Percentiles rank a stretch among this genome's conserved stretches.
phyloP scores from a whole-genome alignment of 2,329 filamentous ascomycete species.

The Achaetomium macrosporum region DNA sequence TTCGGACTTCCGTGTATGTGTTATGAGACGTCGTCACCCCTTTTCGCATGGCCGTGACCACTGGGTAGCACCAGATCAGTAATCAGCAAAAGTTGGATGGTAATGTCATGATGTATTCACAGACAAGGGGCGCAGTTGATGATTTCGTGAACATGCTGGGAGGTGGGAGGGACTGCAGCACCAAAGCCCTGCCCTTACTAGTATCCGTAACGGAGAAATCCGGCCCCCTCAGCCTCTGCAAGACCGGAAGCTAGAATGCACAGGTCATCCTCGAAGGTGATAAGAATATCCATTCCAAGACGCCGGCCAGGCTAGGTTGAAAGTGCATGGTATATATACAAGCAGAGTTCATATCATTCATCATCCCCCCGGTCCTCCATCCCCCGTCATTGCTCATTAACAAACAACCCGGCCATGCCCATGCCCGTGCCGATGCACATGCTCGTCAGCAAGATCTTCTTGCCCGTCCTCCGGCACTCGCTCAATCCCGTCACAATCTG shows the following conservation, averaged over 20 bases:
- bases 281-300: background rate
- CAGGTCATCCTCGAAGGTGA: no score
- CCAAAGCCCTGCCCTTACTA: background rate
- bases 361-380: background rate
- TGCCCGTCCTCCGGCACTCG: conserved; percentile 75
- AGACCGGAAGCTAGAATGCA: no score
- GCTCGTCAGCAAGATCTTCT: conserved; percentile 85
- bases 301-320: background rate
- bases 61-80: conserved; percentile 2
- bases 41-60: background rate
- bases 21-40: background rate
- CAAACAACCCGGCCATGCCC: conserved; percentile 62
- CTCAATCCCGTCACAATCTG: conserved; percentile 88
- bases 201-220: no score
- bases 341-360: background rate
- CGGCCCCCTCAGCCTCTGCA: no score
- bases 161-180: background rate
- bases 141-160: background rate
- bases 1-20: background rate
- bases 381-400: conserved; percentile 44
- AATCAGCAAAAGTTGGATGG: conserved; percentile 4
- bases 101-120: background rate
- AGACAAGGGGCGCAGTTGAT: no score
- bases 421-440: conserved; percentile 76
- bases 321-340: conserved; percentile 2